These are phyloP conservation scores for Fusarium newnesense DNA, from an alignment of 2,329 filamentous ascomycete genomes.

Conservation along the genomic window DNA sequence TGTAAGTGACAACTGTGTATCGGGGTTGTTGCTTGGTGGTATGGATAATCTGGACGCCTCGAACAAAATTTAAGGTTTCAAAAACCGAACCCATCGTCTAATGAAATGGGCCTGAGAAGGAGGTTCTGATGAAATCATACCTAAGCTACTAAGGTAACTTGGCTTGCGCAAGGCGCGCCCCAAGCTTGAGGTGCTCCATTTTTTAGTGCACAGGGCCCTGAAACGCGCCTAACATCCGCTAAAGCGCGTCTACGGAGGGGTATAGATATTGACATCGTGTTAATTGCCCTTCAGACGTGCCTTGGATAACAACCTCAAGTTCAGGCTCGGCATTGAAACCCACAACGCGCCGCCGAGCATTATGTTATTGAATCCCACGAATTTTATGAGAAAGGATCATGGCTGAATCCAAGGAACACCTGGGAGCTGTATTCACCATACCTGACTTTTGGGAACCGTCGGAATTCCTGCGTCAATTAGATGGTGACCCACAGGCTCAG, in stretches of 20 bases:
- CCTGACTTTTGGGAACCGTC: slow-evolving; percentile 70
- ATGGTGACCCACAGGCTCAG: slow-evolving; percentile 21
- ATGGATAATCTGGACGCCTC: not conserved
- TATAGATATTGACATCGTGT: slow-evolving; percentile 9
- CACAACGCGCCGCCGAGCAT: not conserved
- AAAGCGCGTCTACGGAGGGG: slow-evolving; percentile 36
- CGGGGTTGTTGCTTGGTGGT: not conserved
- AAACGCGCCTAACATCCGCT: slow-evolving; percentile 18
- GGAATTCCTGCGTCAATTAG: slow-evolving; percentile 55
- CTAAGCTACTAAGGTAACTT: not conserved
- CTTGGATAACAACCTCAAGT: slow-evolving; percentile 3
- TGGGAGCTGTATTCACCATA: slow-evolving; percentile 69
- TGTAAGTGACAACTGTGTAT: not conserved
- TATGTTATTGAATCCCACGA: slow-evolving; percentile 21
- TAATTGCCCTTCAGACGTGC: slow-evolving; percentile 14
- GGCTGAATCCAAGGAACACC: slow-evolving; percentile 54
- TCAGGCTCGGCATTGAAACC: not conserved
- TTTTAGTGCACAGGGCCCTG: slow-evolving; percentile 20
- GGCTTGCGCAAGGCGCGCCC: not conserved
- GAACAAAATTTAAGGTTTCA: slow-evolving; percentile 11
- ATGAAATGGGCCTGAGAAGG: not conserved
- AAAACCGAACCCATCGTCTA: not conserved
- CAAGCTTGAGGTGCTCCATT: slow-evolving; percentile 2
- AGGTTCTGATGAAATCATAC: slow-evolving; percentile 28
- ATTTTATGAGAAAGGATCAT: slow-evolving; percentile 38